Percentiles rank a stretch among this genome's conserved stretches.
Evolutionary conservation across 73 alveolate genomes (phyloP).

Genomic region (Durusdinium trenchii): DNA sequence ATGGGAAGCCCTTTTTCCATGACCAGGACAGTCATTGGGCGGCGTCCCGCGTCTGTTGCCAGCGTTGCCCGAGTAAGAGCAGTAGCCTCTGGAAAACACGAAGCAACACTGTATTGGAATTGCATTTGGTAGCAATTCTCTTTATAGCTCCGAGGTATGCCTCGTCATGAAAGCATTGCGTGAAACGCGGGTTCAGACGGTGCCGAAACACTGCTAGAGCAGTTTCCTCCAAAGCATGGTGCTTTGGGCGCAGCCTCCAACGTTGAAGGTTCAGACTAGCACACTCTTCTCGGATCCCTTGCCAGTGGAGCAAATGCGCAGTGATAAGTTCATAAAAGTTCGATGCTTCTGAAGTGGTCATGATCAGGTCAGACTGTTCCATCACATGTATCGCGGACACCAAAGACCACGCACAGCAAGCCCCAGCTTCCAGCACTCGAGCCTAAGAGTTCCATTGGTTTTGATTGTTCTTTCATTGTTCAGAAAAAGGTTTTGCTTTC

Average conservation of each 20-base stretch:
- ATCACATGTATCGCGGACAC: background rate
- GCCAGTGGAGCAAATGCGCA: slow-evolving; percentile 19
- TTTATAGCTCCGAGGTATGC: slow-evolving; percentile 7
- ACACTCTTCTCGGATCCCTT: background rate
- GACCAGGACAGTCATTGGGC: background rate
- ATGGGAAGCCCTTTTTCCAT: background rate
- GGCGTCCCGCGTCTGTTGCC: background rate
- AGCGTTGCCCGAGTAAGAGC: background rate
- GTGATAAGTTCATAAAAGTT: background rate
- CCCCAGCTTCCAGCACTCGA: background rate
- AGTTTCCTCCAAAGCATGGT: background rate
- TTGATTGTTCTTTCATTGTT: background rate
- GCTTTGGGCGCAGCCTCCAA: slow-evolving; percentile 44
- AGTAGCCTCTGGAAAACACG: background rate
- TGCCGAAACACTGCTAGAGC: background rate
- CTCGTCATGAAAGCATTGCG: slow-evolving; percentile 29
- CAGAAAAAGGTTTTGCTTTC: background rate
- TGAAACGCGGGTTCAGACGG: background rate
- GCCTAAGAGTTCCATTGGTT: background rate
- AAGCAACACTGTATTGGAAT: background rate
- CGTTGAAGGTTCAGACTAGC: background rate
- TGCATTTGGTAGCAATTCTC: background rate
- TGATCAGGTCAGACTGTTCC: background rate
- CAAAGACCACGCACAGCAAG: slow-evolving; percentile 13
- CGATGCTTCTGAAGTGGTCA: background rate